Base-by-base conservation (phyloP, 2,329 filamentous ascomycete species). In the Epichloe amarillans region DNA sequence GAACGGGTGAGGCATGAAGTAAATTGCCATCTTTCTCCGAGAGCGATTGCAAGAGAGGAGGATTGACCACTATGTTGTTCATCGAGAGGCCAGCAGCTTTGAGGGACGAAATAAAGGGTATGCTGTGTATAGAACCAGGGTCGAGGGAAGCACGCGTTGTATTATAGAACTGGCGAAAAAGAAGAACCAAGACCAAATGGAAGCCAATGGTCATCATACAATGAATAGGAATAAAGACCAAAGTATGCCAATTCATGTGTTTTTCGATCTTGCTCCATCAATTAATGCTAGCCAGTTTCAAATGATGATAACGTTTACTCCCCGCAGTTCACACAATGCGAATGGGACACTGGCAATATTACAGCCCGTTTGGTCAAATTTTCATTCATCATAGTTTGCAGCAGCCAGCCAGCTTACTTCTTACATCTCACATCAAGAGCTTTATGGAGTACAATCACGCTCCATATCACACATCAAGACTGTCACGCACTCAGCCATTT, bases 1-100 rank as follows among this genome's bases (percentile, higher is more conserved):
- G 67, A 61, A 53, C 21, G 23, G 12, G 45, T 8, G 17, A n/a
- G n/a, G 17, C 35, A 30, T 14, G 7, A 47, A 11, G 17, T 14
- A 12, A n/a, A n/a, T 42, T 14, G 14, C 11, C 17, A 26, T 4
- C 5, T 21, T 42, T 21, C 5, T 12, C 10, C 15, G 12, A 5
- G 17, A 42, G 12, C 6, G 40, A 14, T 23, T 26, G 23, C 23
- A 30, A 2, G 23, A 44, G 12, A 10, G 15, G 4, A 8, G 15
- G 12, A 14, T 17, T 6, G 41, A 44, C 15, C 21, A 30, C 23
- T 44, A 3, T 21, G 17, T 11, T 41, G 38, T 42, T 30, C 12
- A 15, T 10, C 17, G 12, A 40, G 38, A 41, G 46, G 38, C 38
- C 26, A 36, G 41, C 45, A 48, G 52, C 44, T 42, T 15, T 26